Evolutionary conservation across 306 rosid species (phyloP), one percentile per base, ranked within the genome.

Genomic region (Gastrolobium villosum): DNA sequence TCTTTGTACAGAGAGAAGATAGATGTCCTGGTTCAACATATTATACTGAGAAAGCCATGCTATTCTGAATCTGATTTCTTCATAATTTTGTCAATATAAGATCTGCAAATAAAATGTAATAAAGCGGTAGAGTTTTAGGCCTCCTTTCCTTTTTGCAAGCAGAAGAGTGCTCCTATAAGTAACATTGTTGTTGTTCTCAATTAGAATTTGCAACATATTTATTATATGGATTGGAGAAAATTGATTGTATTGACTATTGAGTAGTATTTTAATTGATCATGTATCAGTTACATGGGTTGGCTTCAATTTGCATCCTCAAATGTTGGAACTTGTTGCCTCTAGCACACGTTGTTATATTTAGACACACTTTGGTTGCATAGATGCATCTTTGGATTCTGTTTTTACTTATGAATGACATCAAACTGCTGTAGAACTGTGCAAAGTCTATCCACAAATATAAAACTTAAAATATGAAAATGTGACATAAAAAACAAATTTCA

Each of bases 191-290:
- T 43, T 20, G 40, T 39, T 79, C 74, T 53, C 63, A 11, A 10
- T 60, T 59, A 34, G 45, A 65, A 55, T 54, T 65, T 34, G 11
- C 44, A 35, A n/a, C 43, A 2, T 53, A 43, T 49, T 49, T 14
- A 2, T 67, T n/a, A 60, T 68, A 36, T 44, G 50, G 57, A 14
- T 50, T 43, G 54, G 78, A 6, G 63, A 76, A 63, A 34, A 50
- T 35, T 54, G 32, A 45, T 36, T 30, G 28, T 30, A 5, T 10
- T 68, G 46, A 67, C 60, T 54, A 37, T 40, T 41, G 61, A 53
- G 55, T 57, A 41, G 54, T 48, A 73, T 45, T 37, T 74, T 59
- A 6, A 48, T 81, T 74, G 73, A 74, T 81, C 54, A 36, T 45
- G 30, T 65, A 35, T 44, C 1, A 15, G 49, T 46, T 45, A 52